phyloP scores from a whole-genome alignment of 2,329 filamentous ascomycete species.

The Bertia moriformis region DNA sequence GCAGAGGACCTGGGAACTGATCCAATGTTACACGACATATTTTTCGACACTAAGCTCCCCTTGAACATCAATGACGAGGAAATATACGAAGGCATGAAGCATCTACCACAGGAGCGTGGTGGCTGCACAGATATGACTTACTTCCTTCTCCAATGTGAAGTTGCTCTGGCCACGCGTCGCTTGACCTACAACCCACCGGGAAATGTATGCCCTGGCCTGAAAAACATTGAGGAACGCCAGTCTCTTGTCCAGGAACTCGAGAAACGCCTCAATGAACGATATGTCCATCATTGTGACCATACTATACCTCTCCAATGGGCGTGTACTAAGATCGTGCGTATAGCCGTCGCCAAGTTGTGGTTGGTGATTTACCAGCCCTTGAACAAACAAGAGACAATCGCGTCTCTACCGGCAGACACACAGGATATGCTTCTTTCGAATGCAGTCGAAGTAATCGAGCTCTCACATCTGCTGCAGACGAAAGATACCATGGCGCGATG shows the following conservation, averaged over 20 bases:
- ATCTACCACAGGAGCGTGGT: background rate
- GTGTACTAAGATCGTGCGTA: constrained; percentile 48
- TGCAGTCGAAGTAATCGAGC: constrained; percentile 66
- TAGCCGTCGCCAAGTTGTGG: constrained; percentile 67
- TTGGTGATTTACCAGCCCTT: constrained; percentile 67
- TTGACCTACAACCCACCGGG: no score
- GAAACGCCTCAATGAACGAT: constrained; percentile 39
- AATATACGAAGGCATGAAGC: background rate
- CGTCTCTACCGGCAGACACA: constrained; percentile 37
- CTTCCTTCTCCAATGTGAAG: no score
- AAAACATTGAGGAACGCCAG: no score
- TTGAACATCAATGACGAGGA: background rate
- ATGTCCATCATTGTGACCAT: constrained; percentile 34
- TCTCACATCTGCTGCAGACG: constrained; percentile 48
- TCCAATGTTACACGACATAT: background rate
- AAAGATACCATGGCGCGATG: constrained; percentile 33
- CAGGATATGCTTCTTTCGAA: constrained; percentile 53
- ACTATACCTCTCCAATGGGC: constrained; percentile 47
- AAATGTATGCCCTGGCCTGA: no score
- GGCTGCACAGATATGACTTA: background rate
- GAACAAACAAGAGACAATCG: constrained; percentile 13
- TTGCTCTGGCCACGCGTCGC: no score
- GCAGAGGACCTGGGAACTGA: background rate
- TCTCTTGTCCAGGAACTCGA: constrained; percentile 32
- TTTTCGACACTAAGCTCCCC: background rate